Evolutionary conservation across 208 protist species (phyloP), one percentile per base, ranked within the genome.

Genomic region (Trypanosoma avium): DNA sequence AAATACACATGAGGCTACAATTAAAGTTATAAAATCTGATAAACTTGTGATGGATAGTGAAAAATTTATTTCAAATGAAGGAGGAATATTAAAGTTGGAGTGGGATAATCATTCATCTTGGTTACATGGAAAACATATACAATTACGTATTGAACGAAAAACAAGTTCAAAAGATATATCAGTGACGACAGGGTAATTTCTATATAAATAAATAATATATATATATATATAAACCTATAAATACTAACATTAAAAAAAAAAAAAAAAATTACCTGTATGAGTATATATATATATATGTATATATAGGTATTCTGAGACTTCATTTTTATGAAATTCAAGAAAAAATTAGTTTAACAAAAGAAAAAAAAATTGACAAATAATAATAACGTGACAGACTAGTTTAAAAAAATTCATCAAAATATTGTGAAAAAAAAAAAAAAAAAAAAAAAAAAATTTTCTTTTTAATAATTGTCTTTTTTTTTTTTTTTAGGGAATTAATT

Each of bases 91-190:
- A 48, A 56, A 33, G 17, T 47, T 87, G n/a, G 76, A 59, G 46
- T 77, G 74, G 72, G 68, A 75, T 61, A 87, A 87, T 57, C 67
- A 69, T 21, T 50, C 48, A 17, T 78, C 81, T 21, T 82, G 76
- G 81, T 13, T 87, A 19, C 63, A 79, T 29, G 53, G 64, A 30
- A 82, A 82, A 27, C 38, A 65, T 5, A 29, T 87, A 10, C 67
- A 81, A 46, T 36, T 80, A 17, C 57, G 59, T 22, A 42, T 67
- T 46, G n/a, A 22, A 4, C 7, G 26, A 47, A 27, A 12, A 12
- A 12, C 15, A 15, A 52, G 5, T 42, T n/a, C 36, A 8, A 13
- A 8, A 42, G 36, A 15, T 9, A 9, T 15, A 15, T 1, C 17
- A 9, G 10, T 42, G 17, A 42, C 4, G 10, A 8, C 22, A 50